Evolutionary conservation across 495 filamentous ascomycete species (phyloP).

Genomic region (Lasiosphaeria miniovina): DNA sequence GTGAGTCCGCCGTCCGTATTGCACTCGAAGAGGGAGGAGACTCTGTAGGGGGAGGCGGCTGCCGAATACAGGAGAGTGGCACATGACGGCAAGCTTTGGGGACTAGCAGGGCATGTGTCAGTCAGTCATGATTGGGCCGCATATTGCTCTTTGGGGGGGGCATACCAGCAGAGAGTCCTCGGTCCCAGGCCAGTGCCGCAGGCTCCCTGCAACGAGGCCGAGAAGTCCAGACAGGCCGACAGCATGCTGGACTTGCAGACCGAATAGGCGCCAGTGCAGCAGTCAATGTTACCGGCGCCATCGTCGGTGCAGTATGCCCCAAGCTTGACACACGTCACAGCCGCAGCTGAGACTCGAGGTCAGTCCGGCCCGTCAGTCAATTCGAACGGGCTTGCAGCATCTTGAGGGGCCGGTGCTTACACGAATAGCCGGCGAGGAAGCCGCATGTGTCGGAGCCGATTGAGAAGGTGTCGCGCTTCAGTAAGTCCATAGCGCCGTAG

Average conservation of each 20-base stretch:
- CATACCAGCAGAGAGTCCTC: constrained; percentile 17
- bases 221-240: constrained; percentile 15
- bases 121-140: not conserved
- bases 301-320: constrained; percentile 17
- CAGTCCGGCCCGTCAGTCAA: too few relatives aligned
- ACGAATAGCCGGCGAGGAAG: constrained; percentile 8
- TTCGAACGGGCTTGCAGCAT: too few relatives aligned
- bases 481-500: constrained; percentile 14
- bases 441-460: constrained; percentile 14
- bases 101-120: constrained; percentile 11
- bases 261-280: constrained; percentile 14
- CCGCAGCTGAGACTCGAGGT: constrained; percentile 1
- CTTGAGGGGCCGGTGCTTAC: not conserved
- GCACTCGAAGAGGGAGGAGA: constrained; percentile 17
- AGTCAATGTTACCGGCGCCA: constrained; percentile 17
- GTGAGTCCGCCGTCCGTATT: not conserved
- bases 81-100: constrained; percentile 4
- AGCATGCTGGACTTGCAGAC: constrained; percentile 13
- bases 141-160: not conserved
- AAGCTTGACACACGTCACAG: constrained; percentile 11
- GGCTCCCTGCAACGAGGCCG: constrained; percentile 10
- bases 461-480: constrained; percentile 6
- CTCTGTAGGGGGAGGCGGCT: constrained; percentile 9
- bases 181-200: not conserved
- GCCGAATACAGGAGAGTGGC: constrained; percentile 11